These are phyloP conservation scores for Leucosporidium yakuticum DNA, from an alignment of 768 basidiomycete genomes.

Conservation along the genomic window DNA sequence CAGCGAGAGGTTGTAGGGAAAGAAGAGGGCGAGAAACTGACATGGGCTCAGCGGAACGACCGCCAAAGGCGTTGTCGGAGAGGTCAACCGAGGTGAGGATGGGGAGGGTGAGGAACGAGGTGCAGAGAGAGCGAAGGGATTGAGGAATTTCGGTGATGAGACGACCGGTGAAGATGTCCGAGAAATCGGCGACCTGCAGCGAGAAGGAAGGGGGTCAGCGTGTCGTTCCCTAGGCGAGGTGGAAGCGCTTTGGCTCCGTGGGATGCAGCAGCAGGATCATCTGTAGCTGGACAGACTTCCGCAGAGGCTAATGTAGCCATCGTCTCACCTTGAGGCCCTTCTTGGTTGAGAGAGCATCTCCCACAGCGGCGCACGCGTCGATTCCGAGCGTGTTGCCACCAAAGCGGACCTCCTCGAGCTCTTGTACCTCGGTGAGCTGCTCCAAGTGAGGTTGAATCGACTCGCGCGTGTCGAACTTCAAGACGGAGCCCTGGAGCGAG, in stretches of 20 bases:
- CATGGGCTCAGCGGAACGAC: constrained; percentile 87
- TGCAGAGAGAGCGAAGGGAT: constrained; percentile 80
- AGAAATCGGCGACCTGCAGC: constrained; percentile 80
- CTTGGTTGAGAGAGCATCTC: constrained; percentile 66
- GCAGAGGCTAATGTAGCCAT: neutral
- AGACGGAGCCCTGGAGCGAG: constrained; percentile 59
- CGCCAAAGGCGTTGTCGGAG: constrained; percentile 94
- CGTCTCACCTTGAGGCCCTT: constrained; percentile 60
- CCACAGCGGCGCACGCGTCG: constrained; percentile 77
- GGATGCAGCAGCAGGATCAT: neutral
- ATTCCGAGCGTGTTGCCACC: constrained; percentile 92
- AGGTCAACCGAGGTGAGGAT: constrained; percentile 82
- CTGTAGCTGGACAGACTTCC: neutral
- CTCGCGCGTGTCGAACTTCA: constrained; percentile 69
- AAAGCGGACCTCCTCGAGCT: constrained; percentile 79
- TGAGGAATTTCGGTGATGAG: constrained; percentile 90
- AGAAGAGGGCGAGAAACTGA: constrained; percentile 55
- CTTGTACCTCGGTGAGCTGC: constrained; percentile 46
- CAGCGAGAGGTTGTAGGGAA: constrained; percentile 36
- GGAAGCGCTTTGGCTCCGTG: neutral
- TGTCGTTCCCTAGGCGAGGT: no score
- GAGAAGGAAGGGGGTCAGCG: neutral
- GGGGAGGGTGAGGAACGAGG: constrained; percentile 71
- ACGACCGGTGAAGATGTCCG: constrained; percentile 96
- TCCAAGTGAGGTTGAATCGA: constrained; percentile 70